Conservation (phyloP, 352 stramenopile species). For the Globisporangium alternatum region DNA sequence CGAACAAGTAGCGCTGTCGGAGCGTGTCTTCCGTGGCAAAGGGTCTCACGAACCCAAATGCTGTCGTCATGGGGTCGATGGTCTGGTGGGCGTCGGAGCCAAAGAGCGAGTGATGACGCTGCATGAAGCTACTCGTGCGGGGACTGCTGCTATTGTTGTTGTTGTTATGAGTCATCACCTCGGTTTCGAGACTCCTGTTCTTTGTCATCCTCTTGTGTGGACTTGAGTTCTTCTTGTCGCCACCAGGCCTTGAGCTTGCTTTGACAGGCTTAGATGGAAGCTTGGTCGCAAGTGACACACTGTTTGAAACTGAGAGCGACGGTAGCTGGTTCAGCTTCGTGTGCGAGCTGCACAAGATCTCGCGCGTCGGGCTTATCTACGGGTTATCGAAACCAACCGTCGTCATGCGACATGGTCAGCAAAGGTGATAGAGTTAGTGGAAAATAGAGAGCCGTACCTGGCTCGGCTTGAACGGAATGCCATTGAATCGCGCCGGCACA, state of each 20-base stretch:
- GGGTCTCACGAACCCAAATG: constrained; percentile 26
- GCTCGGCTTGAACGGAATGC: constrained; percentile 52
- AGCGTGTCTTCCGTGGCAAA: constrained; percentile 14
- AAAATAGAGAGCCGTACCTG: constrained; percentile 25
- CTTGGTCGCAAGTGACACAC: neutral
- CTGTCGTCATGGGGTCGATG: constrained; percentile 19
- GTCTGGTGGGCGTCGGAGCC: constrained; percentile 16
- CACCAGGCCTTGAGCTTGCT: constrained; percentile 10
- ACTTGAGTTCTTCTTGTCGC: neutral
- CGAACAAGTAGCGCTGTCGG: neutral
- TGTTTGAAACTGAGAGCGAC: constrained; percentile 24
- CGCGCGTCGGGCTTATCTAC: constrained; percentile 43
- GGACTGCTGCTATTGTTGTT: constrained; percentile 12
- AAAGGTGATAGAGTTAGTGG: neutral
- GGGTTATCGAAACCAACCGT: neutral
- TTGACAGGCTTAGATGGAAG: neutral
- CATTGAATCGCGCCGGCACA: constrained; percentile 59
- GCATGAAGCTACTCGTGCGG: neutral
- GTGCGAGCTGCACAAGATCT: constrained; percentile 50
- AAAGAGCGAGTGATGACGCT: constrained; percentile 12
- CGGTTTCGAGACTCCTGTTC: neutral
- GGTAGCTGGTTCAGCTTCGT: constrained; percentile 49
- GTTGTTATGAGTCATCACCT: neutral
- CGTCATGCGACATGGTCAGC: neutral
- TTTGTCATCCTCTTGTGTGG: constrained; percentile 16